Evolutionary conservation across 305 asterid genomes (phyloP), one percentile per base, ranked within the genome.

Genomic region (Fraxinus ornus): DNA sequence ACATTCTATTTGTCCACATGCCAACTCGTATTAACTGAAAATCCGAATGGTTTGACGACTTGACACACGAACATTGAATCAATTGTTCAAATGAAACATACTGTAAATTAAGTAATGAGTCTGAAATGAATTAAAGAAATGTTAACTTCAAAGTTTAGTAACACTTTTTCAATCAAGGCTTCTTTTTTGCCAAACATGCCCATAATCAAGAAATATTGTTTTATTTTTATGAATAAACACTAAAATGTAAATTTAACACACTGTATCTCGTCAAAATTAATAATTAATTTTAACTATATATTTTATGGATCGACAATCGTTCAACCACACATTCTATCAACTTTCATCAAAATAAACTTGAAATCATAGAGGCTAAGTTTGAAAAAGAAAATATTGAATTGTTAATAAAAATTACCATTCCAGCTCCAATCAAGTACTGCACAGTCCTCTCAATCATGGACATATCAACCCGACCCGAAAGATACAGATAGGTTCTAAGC

Each of bases 381-480:
- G 26, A 66, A 66, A 66, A 66, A 26, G n/a, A 9, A 24, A 24
- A 26, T 26, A 24, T 1, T 10, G n/a, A 64, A 24, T 12, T 66
- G n/a, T 24, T 26, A 35, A 44, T 52, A 78, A 26, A 37, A 73
- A 82, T 74, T 78, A 90, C 93, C 88, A 76, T 33, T 75, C 92
- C 92, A 9, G 81, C 36, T 24, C 83, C 82, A 66, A 89, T 86
- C 80, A 85, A 79, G 76, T 87, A 82, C 19, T 90, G 92, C 30
- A 86, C 13, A 0, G 93, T 89, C 78, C 39, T 88, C 36, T 90
- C 93, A 15, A 90, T 62, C 88, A 75, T 87, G 47, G 68, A n/a
- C 92, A 90, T 88, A 35, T 90, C 89, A 13, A 90, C 92, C 82
- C 88, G 84, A 2, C 92, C 92, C 1, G 91, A 81, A 6, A 89